Percentiles rank a stretch among this genome's conserved stretches.
phyloP scores from a whole-genome alignment of 2,329 filamentous ascomycete genomes.

The Colletotrichum sp. region DNA sequence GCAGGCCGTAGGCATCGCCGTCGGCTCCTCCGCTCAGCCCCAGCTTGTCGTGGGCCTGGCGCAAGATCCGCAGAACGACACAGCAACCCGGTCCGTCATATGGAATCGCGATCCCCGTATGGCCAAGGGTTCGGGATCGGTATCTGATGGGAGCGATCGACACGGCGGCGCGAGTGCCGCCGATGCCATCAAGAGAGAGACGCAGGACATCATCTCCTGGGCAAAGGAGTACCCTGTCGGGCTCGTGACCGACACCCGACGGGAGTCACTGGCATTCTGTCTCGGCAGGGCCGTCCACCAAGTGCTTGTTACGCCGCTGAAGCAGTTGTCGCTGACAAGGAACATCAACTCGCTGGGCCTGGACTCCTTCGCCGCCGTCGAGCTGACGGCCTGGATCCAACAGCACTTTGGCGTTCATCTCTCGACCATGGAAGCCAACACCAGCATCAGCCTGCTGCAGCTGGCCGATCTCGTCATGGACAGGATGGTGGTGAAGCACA shows the following conservation, averaged over 20 bases:
- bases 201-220: background rate
- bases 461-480: background rate
- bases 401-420: background rate
- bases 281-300: background rate
- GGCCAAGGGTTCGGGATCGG: background rate
- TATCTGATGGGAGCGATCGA: background rate
- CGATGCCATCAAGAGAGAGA: background rate
- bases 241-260: background rate
- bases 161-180: background rate
- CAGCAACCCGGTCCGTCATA: background rate
- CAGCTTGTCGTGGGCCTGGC: background rate
- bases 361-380: conserved; percentile 33
- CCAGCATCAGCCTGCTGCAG: background rate
- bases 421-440: background rate
- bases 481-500: background rate
- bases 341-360: conserved; percentile 47
- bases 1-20: background rate
- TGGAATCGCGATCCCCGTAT: background rate
- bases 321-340: background rate
- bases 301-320: background rate
- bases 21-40: background rate
- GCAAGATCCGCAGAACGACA: background rate
- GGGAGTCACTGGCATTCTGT: background rate
- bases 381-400: conserved; percentile 30
- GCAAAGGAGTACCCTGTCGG: background rate